Conservation (phyloP, 768 basidiomycete genomes). For the Agrocybe pediades region DNA sequence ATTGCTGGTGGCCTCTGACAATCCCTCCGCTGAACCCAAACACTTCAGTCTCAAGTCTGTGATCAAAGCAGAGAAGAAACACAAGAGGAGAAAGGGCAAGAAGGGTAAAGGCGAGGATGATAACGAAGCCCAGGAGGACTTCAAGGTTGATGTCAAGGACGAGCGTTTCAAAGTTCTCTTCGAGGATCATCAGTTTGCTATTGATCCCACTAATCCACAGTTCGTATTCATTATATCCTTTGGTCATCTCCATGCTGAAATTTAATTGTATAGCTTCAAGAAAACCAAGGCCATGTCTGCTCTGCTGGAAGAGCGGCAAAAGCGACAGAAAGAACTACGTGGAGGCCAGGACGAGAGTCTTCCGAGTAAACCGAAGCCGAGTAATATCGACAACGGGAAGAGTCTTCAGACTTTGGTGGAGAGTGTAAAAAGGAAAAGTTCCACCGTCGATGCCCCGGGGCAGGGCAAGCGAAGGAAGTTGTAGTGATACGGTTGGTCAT, state of each 20-base stretch:
- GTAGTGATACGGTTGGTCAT: conserved; percentile 11
- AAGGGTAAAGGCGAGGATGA: conserved; percentile 42
- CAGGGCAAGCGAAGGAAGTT: conserved; percentile 45
- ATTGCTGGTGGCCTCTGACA: conserved; percentile 59
- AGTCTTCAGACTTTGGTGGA: conserved; percentile 73
- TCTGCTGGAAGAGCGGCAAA: conserved; percentile 82
- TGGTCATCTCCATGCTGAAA: conserved; percentile 6
- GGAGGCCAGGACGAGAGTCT: conserved; percentile 15
- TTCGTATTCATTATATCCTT: conserved; percentile 40
- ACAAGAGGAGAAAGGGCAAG: conserved; percentile 47
- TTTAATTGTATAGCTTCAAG: conserved; percentile 68
- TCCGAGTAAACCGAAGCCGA: conserved; percentile 10
- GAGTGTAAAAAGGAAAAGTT: conserved; percentile 83
- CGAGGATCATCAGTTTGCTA: conserved; percentile 90
- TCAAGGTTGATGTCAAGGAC: conserved; percentile 83
- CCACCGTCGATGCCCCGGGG: conserved; percentile 23
- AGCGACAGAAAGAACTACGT: conserved; percentile 48
- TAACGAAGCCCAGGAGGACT: conserved; percentile 78
- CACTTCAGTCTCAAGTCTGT: conserved; percentile 94
- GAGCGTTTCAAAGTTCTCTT: conserved; percentile 86
- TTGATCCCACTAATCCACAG: conserved; percentile 96
- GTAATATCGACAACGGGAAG: conserved; percentile 22
- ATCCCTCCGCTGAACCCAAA: conserved; percentile 53
- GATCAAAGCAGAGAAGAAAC: conserved; percentile 81
- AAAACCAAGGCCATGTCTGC: conserved; percentile 90